These are phyloP conservation scores for Ophiostoma triangulosporum DNA, from an alignment of 2,329 filamentous ascomycete genomes.

Conservation along the genomic window DNA sequence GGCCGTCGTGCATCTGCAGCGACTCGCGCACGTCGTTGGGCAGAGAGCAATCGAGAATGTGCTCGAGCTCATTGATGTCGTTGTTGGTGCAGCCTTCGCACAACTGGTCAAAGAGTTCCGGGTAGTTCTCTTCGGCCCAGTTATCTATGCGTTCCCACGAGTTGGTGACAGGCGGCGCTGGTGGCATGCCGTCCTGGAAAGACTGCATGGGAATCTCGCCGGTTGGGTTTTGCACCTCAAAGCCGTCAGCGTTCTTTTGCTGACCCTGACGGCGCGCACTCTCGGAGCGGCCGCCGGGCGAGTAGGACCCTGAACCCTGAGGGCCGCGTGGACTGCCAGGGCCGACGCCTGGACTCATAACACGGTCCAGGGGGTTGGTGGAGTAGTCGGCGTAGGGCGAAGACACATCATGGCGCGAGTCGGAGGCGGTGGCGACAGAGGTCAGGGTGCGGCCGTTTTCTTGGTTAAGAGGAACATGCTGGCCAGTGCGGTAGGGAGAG, in stretches of 20 bases:
- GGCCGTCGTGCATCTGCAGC: slow-evolving; percentile 82
- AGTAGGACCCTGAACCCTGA: slow-evolving; percentile 47
- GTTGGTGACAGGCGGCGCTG: slow-evolving; percentile 73
- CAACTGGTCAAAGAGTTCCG: slow-evolving; percentile 84
- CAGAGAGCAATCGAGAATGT: slow-evolving; percentile 86
- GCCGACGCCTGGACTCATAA: slow-evolving; percentile 6
- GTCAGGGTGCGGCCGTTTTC: slow-evolving; percentile 58
- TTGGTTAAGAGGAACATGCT: slow-evolving; percentile 68
- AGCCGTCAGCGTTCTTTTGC: slow-evolving; percentile 48
- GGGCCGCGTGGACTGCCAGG: slow-evolving; percentile 3
- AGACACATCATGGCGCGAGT: slow-evolving; percentile 75
- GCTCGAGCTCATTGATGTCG: slow-evolving; percentile 92
- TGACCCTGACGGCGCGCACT: slow-evolving; percentile 44
- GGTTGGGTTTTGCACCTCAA: slow-evolving; percentile 53
- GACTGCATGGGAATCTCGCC: slow-evolving; percentile 95
- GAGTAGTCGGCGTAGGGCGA: slow-evolving; percentile 66
- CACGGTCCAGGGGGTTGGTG: slow-evolving; percentile 16
- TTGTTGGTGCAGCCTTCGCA: slow-evolving; percentile 86
- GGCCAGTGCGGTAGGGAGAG: slow-evolving; percentile 81
- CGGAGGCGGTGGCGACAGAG: slow-evolving; percentile 75
- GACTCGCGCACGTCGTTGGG: slow-evolving; percentile 91
- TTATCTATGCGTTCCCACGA: slow-evolving; percentile 90
- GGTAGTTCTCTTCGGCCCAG: slow-evolving; percentile 92
- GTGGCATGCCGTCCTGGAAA: slow-evolving; percentile 82
- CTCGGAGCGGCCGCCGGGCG: slow-evolving; percentile 75